Evolutionary conservation across 2,329 filamentous ascomycete species (phyloP).

Genomic region (Aureobasidium sp.): DNA sequence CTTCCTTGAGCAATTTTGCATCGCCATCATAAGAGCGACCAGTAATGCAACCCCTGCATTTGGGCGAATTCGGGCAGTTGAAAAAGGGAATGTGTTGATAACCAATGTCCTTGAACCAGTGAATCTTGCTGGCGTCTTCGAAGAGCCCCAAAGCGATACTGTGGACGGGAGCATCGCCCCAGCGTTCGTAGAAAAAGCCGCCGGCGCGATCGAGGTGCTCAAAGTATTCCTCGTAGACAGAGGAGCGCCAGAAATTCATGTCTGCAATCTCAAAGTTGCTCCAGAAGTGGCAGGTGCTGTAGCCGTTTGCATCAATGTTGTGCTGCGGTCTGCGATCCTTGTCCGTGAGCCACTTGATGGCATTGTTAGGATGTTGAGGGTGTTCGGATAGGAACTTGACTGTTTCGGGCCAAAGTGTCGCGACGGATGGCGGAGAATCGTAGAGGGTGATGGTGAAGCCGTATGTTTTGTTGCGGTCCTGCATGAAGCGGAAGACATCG

Average conservation of each 20-base stretch:
- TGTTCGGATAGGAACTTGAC: constrained; percentile 71
- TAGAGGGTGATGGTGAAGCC: constrained; percentile 98
- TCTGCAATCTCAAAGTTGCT: constrained; percentile 97
- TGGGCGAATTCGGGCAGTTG: constrained; percentile 95
- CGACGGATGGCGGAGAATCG: constrained; percentile 80
- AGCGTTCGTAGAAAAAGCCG: constrained; percentile 97
- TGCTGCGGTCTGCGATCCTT: constrained; percentile 68
- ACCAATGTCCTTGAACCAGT: constrained; percentile 99
- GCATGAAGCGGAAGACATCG: constrained; percentile 96
- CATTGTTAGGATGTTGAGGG: constrained; percentile 76
- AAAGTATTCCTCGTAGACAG: constrained; percentile 92
- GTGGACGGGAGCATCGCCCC: constrained; percentile 96
- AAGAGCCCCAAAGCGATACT: constrained; percentile 89
- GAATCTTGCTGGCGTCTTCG: constrained; percentile 81
- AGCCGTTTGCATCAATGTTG: constrained; percentile 76
- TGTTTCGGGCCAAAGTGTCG: constrained; percentile 91
- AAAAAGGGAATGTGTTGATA: constrained; percentile 98
- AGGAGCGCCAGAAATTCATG: constrained; percentile 84
- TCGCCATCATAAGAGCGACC: constrained; percentile 88
- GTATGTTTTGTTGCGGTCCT: constrained; percentile 87
- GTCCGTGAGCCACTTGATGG: constrained; percentile 82
- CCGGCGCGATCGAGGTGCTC: constrained; percentile 88
- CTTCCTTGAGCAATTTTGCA: constrained; percentile 76
- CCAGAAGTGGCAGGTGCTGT: constrained; percentile 99
- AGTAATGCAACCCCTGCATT: constrained; percentile 80